Evolutionary conservation across 2,329 filamentous ascomycete species (phyloP), one percentile per base, ranked within the genome.

Genomic region (Aspergillus floridensis): DNA sequence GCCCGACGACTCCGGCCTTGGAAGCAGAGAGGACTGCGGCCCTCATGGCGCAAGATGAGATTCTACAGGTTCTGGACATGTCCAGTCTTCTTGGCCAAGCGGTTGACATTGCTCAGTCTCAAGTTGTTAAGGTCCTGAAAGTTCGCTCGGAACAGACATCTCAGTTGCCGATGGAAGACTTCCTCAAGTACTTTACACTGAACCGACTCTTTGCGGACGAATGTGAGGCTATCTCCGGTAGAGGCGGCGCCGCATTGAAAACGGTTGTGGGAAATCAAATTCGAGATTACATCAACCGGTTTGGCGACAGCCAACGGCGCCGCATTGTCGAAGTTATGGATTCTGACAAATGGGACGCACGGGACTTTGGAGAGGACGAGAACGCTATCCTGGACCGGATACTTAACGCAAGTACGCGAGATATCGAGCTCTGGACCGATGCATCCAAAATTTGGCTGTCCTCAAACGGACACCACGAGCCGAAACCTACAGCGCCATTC

Each of bases 201-300:
- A 88, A 88, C 62, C 79, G 84, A 49, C 76, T 88, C 0, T 88
- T 88, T 67, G 84, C 86, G 2, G 86, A 88, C 62, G 86, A 88
- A 67, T 88, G 86, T 60, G 86, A 88, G 68, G 86, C 86, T 1
- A 84, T 88, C 5, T 87, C 85, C 49, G 86, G 86, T 1, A 79
- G 84, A 55, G 83, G 84, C 32, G 86, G 86, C 4, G 80, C 81
- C 31, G 81, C 82, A 6, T 72, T 88, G 49, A 87, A 86, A 68
- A 83, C 79, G 2, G 79, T 86, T 12, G 82, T 88, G 19, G 86
- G 87, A 63, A 82, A 79, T 44, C 86, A 88, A 63, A 87, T 88
- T 65, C 81, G 79, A 52, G 83, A 84, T 19, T 88, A 86, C 65
- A 82, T 88, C n/a, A 76, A 80, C 22, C 79, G 79, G 11, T 82